Percentiles rank a stretch among this genome's conserved stretches.
phyloP scores from a whole-genome alignment of 1,284 basidiomycete species.

The Takashimella koratensis region DNA sequence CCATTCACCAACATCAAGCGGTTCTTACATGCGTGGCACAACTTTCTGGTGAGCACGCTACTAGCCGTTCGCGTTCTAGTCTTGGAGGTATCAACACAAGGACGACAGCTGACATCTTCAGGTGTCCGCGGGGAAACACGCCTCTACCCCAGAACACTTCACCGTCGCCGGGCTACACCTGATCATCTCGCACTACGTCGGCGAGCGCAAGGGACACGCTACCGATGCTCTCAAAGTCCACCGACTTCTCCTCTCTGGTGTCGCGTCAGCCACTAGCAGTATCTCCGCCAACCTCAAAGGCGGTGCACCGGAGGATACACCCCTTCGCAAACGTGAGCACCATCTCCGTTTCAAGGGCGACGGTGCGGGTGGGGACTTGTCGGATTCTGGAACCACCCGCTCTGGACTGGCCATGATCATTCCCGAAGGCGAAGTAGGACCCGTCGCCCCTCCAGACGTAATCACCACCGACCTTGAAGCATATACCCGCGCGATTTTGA shows the following conservation, averaged over 20 bases:
- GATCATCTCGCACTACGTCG: slow-evolving; percentile 29
- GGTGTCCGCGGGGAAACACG: not conserved
- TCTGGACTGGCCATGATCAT: slow-evolving; percentile 35
- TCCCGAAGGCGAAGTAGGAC: slow-evolving; percentile 28
- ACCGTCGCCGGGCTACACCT: slow-evolving; percentile 28
- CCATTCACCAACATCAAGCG: slow-evolving; percentile 32
- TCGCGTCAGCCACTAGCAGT: slow-evolving; percentile 34
- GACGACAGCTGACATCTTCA: not conserved
- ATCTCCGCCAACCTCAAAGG: slow-evolving; percentile 40
- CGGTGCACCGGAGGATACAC: slow-evolving; percentile 29
- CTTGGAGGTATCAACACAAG: no score
- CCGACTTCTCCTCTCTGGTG: slow-evolving; percentile 35
- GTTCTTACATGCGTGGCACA: slow-evolving; percentile 36
- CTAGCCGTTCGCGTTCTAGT: not conserved
- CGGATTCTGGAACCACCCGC: slow-evolving; percentile 6
- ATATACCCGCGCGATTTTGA: slow-evolving; percentile 39
- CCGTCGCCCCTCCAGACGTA: slow-evolving; percentile 33
- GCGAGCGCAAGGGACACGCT: slow-evolving; percentile 26
- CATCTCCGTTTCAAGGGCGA: slow-evolving; percentile 25
- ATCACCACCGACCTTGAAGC: slow-evolving; percentile 40
- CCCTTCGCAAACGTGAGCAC: slow-evolving; percentile 39
- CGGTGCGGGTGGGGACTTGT: slow-evolving; percentile 1
- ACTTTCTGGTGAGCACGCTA: slow-evolving; percentile 19
- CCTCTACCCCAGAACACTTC: slow-evolving; percentile 12
- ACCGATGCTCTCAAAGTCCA: slow-evolving; percentile 39